These are phyloP conservation scores for Trichoderma koningii DNA, from an alignment of 2,329 filamentous ascomycete genomes.

Conservation along the genomic window DNA sequence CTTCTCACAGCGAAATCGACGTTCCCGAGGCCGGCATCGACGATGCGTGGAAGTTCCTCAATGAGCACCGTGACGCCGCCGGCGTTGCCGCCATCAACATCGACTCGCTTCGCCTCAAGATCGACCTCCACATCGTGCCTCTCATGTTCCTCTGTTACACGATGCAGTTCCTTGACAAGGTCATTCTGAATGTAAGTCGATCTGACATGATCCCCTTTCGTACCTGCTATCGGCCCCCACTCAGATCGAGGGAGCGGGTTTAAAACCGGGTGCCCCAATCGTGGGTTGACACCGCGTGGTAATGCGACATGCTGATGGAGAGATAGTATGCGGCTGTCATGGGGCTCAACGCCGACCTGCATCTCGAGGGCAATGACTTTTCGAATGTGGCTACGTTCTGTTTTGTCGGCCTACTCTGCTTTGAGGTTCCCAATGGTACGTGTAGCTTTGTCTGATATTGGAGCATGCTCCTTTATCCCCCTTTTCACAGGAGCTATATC, in stretches of 20 bases:
- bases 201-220: neutral
- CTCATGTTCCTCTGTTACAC: slow-evolving; percentile 64
- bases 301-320: slow-evolving; percentile 12
- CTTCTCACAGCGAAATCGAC: slow-evolving; percentile 32
- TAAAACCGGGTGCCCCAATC: slow-evolving; percentile 2
- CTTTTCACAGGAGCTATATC: neutral
- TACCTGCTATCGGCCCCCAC: slow-evolving; percentile 17
- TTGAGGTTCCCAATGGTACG: slow-evolving; percentile 61
- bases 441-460: slow-evolving; percentile 8
- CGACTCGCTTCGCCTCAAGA: slow-evolving; percentile 52
- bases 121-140: slow-evolving; percentile 61
- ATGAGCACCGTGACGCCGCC: slow-evolving; percentile 44
- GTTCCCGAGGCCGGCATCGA: slow-evolving; percentile 40
- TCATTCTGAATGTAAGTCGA: slow-evolving; percentile 59
- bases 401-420: slow-evolving; percentile 62
- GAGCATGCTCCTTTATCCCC: neutral
- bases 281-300: slow-evolving; percentile 6
- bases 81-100: slow-evolving; percentile 45
- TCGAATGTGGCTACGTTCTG: slow-evolving; percentile 63
- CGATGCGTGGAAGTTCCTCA: slow-evolving; percentile 50
- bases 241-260: slow-evolving; percentile 7
- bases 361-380: slow-evolving; percentile 61
- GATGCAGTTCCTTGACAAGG: slow-evolving; percentile 67
- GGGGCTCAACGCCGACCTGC: slow-evolving; percentile 57
- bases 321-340: slow-evolving; percentile 65